These are phyloP conservation scores for Coemansia sp. DNA, from an alignment of 192 early-diverging fungal species.

Conservation along the genomic window DNA sequence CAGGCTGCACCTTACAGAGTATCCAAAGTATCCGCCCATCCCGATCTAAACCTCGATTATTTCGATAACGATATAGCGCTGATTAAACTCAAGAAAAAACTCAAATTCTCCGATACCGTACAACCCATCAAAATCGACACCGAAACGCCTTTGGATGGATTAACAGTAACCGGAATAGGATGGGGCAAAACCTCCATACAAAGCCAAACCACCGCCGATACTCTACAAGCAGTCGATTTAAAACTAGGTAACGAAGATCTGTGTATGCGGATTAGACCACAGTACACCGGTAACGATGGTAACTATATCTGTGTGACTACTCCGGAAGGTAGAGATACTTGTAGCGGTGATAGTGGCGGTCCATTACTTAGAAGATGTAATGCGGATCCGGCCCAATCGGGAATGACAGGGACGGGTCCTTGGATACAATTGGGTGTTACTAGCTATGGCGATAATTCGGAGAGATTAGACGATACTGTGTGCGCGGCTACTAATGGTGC, in stretches of 20 bases:
- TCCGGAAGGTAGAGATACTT: constrained; percentile 47
- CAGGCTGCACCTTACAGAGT: constrained; percentile 13
- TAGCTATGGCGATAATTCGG: constrained; percentile 52
- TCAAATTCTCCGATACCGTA: constrained; percentile 23
- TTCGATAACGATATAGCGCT: constrained; percentile 58
- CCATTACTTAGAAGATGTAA: constrained; percentile 39
- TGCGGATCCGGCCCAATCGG: neutral
- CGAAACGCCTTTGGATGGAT: constrained; percentile 15
- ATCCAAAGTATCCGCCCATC: constrained; percentile 37
- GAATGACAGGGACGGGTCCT: constrained; percentile 18
- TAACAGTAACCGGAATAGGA: constrained; percentile 44
- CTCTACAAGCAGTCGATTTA: constrained; percentile 39
- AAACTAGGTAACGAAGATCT: constrained; percentile 26
- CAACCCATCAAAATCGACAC: constrained; percentile 52
- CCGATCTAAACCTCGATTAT: constrained; percentile 41
- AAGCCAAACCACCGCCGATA: constrained; percentile 19
- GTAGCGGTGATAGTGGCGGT: constrained; percentile 50
- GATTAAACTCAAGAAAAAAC: constrained; percentile 45
- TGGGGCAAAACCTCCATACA: constrained; percentile 49
- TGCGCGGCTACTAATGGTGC: constrained; percentile 49
- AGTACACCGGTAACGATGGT: constrained; percentile 37
- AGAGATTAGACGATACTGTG: constrained; percentile 8
- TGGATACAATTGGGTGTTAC: constrained; percentile 55
- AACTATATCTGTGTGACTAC: constrained; percentile 55
- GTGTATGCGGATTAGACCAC: constrained; percentile 22